Evolutionary conservation across 257 asterid genomes (phyloP).

Genomic region (Penstemon barbatus): DNA sequence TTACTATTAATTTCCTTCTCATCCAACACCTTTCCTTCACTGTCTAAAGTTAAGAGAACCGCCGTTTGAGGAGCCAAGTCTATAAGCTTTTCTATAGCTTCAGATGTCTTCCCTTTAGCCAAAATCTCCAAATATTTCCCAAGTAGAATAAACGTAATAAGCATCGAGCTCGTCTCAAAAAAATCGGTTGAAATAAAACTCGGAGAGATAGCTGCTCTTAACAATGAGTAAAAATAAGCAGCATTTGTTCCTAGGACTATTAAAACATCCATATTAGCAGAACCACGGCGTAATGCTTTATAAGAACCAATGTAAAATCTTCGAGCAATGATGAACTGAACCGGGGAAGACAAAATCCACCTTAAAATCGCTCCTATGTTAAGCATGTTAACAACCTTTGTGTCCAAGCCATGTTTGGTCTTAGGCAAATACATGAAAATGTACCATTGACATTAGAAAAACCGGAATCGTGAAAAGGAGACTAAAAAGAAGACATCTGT

Average conservation of each 20-base stretch:
- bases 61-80: conserved; percentile 63
- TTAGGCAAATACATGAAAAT: conserved; percentile 66
- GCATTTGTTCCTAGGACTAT: conserved; percentile 64
- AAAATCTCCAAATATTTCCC: conserved; percentile 64
- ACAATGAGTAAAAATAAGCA: conserved; percentile 56
- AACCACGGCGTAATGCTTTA: conserved; percentile 46
- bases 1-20: conserved; percentile 74
- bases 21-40: conserved; percentile 44
- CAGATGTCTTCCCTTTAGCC: conserved; percentile 69
- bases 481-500: conserved; percentile 49
- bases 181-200: conserved; percentile 48
- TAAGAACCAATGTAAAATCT: conserved; percentile 58
- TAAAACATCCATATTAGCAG: conserved; percentile 72
- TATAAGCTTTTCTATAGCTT: conserved; percentile 72
- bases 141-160: conserved; percentile 55
- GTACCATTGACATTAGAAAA: conserved; percentile 56
- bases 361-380: conserved; percentile 40
- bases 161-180: conserved; percentile 71
- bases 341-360: conserved; percentile 63
- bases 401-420: conserved; percentile 38
- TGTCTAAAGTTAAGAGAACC: conserved; percentile 35
- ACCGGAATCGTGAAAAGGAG: conserved; percentile 56
- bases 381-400: conserved; percentile 50
- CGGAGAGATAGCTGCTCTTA: conserved; percentile 47
- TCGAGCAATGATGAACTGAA: conserved; percentile 66